A percentile compares a stretch with the other conserved stretches of the same genome.
Conservation (phyloP, 805 yeast genomes). For the Saccharomycopsis babjevae region DNA sequence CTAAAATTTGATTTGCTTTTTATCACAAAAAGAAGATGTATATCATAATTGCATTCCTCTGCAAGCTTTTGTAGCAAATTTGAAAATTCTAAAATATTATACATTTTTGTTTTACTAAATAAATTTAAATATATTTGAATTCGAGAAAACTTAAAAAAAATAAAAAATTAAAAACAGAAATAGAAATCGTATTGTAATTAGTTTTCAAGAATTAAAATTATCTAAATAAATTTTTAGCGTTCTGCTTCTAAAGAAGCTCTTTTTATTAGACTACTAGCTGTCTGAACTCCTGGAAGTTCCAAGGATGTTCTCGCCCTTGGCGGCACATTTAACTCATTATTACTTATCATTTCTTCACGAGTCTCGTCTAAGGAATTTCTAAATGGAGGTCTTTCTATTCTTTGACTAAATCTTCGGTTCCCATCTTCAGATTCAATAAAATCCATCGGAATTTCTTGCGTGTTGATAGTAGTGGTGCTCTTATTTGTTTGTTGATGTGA, state of each 20-base stretch:
- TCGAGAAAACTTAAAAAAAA: not conserved
- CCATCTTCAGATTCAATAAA: constrained; percentile 4
- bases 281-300: constrained; percentile 17
- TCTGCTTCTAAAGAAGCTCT: not conserved
- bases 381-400: not conserved
- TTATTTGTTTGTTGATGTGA: not conserved
- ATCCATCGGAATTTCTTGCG: constrained; percentile 17
- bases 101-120: too few species aligned
- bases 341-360: constrained; percentile 12
- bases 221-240: not conserved
- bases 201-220: not conserved
- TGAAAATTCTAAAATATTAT: too few species aligned
- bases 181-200: not conserved
- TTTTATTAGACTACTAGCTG: constrained; percentile 11
- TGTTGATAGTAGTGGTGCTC: constrained; percentile 1
- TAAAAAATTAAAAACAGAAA: not conserved
- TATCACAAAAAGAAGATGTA: too few species aligned
- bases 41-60: too few species aligned
- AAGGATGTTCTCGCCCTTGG: constrained; percentile 16
- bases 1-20: too few species aligned
- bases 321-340: constrained; percentile 12
- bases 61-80: too few species aligned
- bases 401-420: constrained; percentile 3
- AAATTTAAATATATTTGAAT: too few species aligned
- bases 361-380: constrained; percentile 14